Conservation (phyloP, 2,329 filamentous ascomycete genomes). For the Lachnellula cervina region DNA sequence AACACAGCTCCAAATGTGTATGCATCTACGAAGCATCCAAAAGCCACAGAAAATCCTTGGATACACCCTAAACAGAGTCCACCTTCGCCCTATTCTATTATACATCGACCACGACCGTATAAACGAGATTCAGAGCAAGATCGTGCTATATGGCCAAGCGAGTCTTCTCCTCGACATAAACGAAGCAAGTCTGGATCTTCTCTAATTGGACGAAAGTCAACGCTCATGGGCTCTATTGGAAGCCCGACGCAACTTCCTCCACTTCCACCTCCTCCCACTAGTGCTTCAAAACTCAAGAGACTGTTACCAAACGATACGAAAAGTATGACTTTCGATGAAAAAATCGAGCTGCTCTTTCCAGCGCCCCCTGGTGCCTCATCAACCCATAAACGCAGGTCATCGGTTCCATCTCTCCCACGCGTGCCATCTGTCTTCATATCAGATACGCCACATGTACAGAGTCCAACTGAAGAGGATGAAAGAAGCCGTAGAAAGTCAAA, state of each 20-base stretch:
- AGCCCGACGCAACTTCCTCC: slow-evolving; percentile 48
- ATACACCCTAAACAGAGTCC: slow-evolving; percentile 12
- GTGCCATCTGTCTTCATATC: slow-evolving; percentile 24
- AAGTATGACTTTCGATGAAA: slow-evolving; percentile 56
- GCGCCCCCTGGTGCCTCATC: slow-evolving; percentile 29
- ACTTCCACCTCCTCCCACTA: slow-evolving; percentile 40
- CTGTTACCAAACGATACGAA: slow-evolving; percentile 48
- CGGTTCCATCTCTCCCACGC: slow-evolving; percentile 42
- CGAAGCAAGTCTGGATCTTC: slow-evolving; percentile 48
- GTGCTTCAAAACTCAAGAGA: slow-evolving; percentile 34
- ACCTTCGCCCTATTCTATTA: slow-evolving; percentile 25
- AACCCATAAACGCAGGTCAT: slow-evolving; percentile 34
- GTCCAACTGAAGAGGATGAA: slow-evolving; percentile 21
- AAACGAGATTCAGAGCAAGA: slow-evolving; percentile 31
- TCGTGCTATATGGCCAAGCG: slow-evolving; percentile 43
- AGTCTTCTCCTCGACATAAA: slow-evolving; percentile 37
- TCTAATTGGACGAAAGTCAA: slow-evolving; percentile 41
- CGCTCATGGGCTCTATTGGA: slow-evolving; percentile 40
- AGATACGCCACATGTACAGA: slow-evolving; percentile 18
- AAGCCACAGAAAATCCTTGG: slow-evolving; percentile 17
- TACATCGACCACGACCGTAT: slow-evolving; percentile 32
- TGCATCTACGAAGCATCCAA: slow-evolving; percentile 14
- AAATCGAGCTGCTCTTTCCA: slow-evolving; percentile 49
- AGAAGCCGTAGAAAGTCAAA: slow-evolving; percentile 24
- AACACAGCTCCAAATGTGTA: slow-evolving; percentile 37